A percentile compares a stretch with the other conserved stretches of the same genome.
Evolutionary conservation across 208 protist species (phyloP).

Genomic region (Herpetomonas tarakana): DNA sequence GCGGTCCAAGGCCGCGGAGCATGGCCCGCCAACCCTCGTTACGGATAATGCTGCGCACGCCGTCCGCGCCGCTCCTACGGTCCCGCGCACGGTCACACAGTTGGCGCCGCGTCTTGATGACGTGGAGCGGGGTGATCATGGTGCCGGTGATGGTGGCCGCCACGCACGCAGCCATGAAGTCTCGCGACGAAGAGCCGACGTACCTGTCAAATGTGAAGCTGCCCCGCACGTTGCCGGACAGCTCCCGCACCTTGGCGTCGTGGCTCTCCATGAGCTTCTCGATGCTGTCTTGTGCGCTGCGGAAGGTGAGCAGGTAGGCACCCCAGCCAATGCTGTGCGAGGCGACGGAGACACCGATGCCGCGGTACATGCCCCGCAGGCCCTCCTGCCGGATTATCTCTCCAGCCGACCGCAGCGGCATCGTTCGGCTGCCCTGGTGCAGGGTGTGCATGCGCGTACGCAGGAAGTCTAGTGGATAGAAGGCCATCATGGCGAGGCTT

Average conservation of each 20-base stretch:
- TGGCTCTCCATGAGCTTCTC: slow-evolving; percentile 19
- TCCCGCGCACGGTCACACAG: slow-evolving; percentile 36
- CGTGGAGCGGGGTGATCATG: slow-evolving; percentile 68
- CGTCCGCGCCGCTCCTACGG: not conserved
- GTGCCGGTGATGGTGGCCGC: slow-evolving; percentile 60
- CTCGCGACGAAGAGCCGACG: slow-evolving; percentile 16
- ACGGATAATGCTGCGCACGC: slow-evolving; percentile 36
- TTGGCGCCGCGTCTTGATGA: slow-evolving; percentile 80
- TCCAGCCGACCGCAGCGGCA: slow-evolving; percentile 36
- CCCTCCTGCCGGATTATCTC: slow-evolving; percentile 66
- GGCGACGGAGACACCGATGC: slow-evolving; percentile 61
- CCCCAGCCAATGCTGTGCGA: slow-evolving; percentile 79
- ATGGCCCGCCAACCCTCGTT: slow-evolving; percentile 62
- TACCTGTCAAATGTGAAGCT: not conserved
- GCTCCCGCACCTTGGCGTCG: not conserved
- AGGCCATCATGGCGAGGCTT: slow-evolving; percentile 59
- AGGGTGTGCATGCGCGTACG: slow-evolving; percentile 79
- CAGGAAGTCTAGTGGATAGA: slow-evolving; percentile 86
- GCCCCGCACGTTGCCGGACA: not conserved
- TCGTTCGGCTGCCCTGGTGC: slow-evolving; percentile 38
- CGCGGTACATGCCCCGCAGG: slow-evolving; percentile 72
- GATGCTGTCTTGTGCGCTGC: slow-evolving; percentile 44
- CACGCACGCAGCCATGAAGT: slow-evolving; percentile 65
- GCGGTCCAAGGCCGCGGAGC: slow-evolving; percentile 65
- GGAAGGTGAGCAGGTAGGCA: slow-evolving; percentile 73